Percentiles rank a stretch among this genome's conserved stretches.
phyloP scores from a whole-genome alignment of 2,329 filamentous ascomycete genomes.

The Neofusicoccum parvum region DNA sequence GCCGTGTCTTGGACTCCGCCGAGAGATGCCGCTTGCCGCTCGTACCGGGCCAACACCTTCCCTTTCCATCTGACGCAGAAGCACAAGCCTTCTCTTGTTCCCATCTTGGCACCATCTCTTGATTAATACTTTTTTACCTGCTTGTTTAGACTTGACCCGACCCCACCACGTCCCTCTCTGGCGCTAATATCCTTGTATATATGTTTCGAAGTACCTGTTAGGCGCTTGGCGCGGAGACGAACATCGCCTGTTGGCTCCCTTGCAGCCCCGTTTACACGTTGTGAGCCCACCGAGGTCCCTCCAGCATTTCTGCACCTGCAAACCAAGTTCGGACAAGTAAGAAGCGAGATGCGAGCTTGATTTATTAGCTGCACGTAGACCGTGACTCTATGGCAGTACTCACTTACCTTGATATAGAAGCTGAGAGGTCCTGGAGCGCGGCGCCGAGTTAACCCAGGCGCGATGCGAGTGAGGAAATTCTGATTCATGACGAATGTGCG shows the following conservation, averaged over 20 bases:
- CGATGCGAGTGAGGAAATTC: too few relatives aligned
- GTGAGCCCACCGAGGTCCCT: neutral
- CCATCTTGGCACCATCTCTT: conserved; percentile 4
- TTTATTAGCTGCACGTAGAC: too few relatives aligned
- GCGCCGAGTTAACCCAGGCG: neutral
- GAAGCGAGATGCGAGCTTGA: neutral
- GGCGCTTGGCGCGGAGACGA: neutral
- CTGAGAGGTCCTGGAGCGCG: neutral
- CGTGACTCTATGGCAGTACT: too few relatives aligned
- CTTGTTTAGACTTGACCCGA: neutral
- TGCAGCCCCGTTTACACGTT: neutral
- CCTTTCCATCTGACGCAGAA: neutral
- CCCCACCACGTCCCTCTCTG: neutral
- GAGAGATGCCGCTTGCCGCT: neutral
- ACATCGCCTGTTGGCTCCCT: neutral
- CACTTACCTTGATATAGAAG: neutral
- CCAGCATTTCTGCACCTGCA: neutral
- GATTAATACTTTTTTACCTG: conserved; percentile 3
- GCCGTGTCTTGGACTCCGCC: conserved; percentile 6
- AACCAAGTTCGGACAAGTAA: neutral
- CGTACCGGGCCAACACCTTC: conserved; percentile 4
- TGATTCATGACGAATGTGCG: too few relatives aligned
- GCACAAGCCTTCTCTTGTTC: neutral
- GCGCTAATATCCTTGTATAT: neutral
- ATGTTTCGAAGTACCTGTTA: neutral